These are phyloP conservation scores for Ogataea salicorniae DNA, from an alignment of 805 yeast species.

Conservation along the genomic window DNA sequence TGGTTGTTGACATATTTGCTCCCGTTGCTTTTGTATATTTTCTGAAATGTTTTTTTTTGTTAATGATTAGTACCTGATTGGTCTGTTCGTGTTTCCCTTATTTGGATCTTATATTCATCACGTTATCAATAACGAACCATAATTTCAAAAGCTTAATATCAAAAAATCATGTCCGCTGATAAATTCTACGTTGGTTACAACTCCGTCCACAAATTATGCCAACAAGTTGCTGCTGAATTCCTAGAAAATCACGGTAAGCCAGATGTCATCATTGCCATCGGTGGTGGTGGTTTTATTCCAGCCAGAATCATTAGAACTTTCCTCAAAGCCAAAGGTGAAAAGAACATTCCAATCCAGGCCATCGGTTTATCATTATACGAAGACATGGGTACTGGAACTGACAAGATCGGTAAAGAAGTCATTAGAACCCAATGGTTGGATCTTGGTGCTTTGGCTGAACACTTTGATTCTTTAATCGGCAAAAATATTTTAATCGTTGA, in stretches of 20 bases:
- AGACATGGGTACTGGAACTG: conserved; percentile 44
- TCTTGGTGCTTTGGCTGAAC: conserved; percentile 63
- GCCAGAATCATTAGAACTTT: conserved; percentile 64
- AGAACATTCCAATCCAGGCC: conserved; percentile 67
- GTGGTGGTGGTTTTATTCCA: conserved; percentile 73
- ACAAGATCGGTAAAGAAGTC: conserved; percentile 70
- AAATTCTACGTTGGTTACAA: conserved; percentile 69
- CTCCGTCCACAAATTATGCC: conserved; percentile 78
- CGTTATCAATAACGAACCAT: neutral
- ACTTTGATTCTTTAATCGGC: conserved; percentile 73
- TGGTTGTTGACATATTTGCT: too few species aligned
- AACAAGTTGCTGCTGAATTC: conserved; percentile 35
- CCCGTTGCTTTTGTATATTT: neutral
- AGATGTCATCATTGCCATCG: conserved; percentile 61
- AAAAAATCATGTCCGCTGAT: conserved; percentile 30
- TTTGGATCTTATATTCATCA: neutral
- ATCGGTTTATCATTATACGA: conserved; percentile 64
- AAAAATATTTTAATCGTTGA: conserved; percentile 79
- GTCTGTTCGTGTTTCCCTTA: too few species aligned
- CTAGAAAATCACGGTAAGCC: conserved; percentile 29
- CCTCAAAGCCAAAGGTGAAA: conserved; percentile 51
- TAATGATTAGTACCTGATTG: too few species aligned
- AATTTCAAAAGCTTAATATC: neutral
- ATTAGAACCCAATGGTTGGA: conserved; percentile 89
- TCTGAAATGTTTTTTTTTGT: too few species aligned